Conservation (phyloP, 2,329 filamentous ascomycete genomes). For the Scedosporium boydii region DNA sequence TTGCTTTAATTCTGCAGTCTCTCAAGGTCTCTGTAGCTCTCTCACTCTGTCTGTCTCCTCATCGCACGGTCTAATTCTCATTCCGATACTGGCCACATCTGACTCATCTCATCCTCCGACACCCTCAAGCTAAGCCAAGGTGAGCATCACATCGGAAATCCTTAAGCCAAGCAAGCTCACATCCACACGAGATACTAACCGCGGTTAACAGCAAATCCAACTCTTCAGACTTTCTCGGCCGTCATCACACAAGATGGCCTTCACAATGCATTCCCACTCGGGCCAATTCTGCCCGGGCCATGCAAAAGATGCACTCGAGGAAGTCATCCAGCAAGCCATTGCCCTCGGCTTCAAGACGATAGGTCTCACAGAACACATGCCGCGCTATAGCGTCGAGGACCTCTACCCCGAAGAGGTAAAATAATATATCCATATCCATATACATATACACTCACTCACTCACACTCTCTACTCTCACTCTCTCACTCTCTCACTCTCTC, state of each 20-base stretch:
- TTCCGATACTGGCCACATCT: no score
- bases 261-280: constrained; percentile 96
- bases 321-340: constrained; percentile 73
- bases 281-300: constrained; percentile 93
- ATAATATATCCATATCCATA: neutral
- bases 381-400: constrained; percentile 61
- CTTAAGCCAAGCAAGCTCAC: neutral
- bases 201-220: neutral
- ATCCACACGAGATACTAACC: neutral
- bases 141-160: no score
- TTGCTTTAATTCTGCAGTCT: no score
- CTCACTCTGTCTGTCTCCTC: no score
- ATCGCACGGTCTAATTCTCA: no score
- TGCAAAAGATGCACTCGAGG: constrained; percentile 75
- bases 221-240: neutral
- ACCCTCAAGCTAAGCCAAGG: no score
- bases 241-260: constrained; percentile 57
- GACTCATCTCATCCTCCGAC: no score
- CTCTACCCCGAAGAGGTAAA: constrained; percentile 84
- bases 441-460: no score
- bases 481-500: neutral
- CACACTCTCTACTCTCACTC: neutral
- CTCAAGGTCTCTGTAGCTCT: no score
- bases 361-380: constrained; percentile 92
- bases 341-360: constrained; percentile 70